Percentiles rank a stretch among this genome's conserved stretches.
phyloP scores from a whole-genome alignment of 768 basidiomycete species.

The Suillus fuscotomentosus region DNA sequence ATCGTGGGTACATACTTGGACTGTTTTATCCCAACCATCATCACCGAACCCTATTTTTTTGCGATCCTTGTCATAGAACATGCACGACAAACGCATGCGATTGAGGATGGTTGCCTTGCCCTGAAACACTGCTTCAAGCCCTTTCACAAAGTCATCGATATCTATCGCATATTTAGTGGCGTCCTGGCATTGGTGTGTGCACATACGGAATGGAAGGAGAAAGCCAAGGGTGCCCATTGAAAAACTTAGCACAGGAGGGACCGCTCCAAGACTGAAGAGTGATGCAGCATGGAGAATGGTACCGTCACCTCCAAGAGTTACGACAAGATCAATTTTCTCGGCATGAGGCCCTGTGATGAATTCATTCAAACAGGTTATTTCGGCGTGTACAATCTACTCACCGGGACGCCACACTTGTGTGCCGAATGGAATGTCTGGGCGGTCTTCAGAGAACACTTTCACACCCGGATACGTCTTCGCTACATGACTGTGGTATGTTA shows the following conservation, averaged over 20 bases:
- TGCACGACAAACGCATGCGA: conserved; percentile 87
- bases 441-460: conserved; percentile 65
- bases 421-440: conserved; percentile 61
- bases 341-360: conserved; percentile 41
- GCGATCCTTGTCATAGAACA: conserved; percentile 63
- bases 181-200: background rate
- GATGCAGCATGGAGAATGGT: conserved; percentile 94
- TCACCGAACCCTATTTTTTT: conserved; percentile 53
- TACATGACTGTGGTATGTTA: conserved; percentile 46
- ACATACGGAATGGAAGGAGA: conserved; percentile 88
- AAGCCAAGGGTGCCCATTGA: conserved; percentile 87
- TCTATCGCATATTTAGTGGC: conserved; percentile 45
- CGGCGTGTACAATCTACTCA: conserved; percentile 25
- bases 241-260: conserved; percentile 77
- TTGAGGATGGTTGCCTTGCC: conserved; percentile 82
- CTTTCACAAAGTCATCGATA: conserved; percentile 82
- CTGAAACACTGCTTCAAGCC: conserved; percentile 74
- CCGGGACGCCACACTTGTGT: conserved; percentile 68
- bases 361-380: conserved; percentile 4
- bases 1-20: background rate
- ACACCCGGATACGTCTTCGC: conserved; percentile 56
- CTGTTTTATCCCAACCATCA: conserved; percentile 45
- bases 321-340: conserved; percentile 77
- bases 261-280: conserved; percentile 84
- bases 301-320: conserved; percentile 93